Conservation (phyloP, 129 eudicot genomes). For the Dittrichia graveolens region DNA sequence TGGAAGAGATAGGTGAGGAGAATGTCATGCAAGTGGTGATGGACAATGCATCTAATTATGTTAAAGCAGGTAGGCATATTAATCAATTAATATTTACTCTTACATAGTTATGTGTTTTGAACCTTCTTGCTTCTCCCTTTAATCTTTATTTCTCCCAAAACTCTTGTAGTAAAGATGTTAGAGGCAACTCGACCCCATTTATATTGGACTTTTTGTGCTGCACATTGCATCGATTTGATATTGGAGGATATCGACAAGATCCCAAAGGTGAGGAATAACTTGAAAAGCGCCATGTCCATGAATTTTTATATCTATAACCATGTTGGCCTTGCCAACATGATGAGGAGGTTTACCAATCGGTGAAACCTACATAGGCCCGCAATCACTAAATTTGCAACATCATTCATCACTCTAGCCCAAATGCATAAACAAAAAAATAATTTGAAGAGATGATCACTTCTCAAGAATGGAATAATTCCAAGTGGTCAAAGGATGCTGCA, state of each 20-base stretch:
- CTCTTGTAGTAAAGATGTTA: neutral
- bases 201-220: constrained; percentile 17
- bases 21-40: constrained; percentile 32
- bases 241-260: constrained; percentile 19
- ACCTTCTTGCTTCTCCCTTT: neutral
- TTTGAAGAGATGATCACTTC: neutral
- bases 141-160: no score
- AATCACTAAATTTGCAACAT: constrained; percentile 26
- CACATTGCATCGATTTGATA: constrained; percentile 26
- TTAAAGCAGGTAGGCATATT: neutral
- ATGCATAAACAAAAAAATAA: constrained; percentile 17
- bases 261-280: neutral
- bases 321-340: neutral
- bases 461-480: neutral
- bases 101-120: neutral
- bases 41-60: constrained; percentile 21
- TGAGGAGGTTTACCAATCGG: constrained; percentile 4
- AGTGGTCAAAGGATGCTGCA: neutral
- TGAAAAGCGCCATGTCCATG: neutral
- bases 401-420: constrained; percentile 19
- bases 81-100: no score
- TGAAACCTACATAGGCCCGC: constrained; percentile 15
- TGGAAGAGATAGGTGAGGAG: constrained; percentile 13
- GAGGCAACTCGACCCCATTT: neutral
- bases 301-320: no score